phyloP scores from a whole-genome alignment of 2,329 filamentous ascomycete species.

The Fusarium chlamydosporum region DNA sequence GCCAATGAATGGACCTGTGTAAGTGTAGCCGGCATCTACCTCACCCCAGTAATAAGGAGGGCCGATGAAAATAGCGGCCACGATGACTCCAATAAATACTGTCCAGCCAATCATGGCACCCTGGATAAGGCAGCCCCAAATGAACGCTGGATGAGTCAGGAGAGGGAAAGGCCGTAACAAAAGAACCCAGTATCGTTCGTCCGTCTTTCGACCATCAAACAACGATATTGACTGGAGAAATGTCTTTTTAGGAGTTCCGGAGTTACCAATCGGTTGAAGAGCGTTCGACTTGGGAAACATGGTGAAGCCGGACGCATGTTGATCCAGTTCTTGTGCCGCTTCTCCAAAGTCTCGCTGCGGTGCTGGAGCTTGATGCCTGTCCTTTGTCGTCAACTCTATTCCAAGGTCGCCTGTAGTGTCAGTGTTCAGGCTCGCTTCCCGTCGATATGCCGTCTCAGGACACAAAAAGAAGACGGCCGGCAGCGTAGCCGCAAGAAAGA shows the following conservation, averaged over 20 bases:
- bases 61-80: conserved; percentile 85
- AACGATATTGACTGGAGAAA: conserved; percentile 73
- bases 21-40: conserved; percentile 86
- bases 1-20: conserved; percentile 87
- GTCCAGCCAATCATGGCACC: conserved; percentile 96
- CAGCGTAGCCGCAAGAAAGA: conserved; percentile 80
- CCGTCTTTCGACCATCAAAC: conserved; percentile 86
- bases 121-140: conserved; percentile 86
- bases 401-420: conserved; percentile 67
- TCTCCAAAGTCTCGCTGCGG: conserved; percentile 19
- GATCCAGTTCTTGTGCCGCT: conserved; percentile 2
- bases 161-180: conserved; percentile 83
- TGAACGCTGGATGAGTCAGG: conserved; percentile 85
- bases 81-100: conserved; percentile 87
- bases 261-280: conserved; percentile 55
- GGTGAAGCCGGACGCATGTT: conserved; percentile 48
- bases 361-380: conserved; percentile 24
- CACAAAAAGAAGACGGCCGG: conserved; percentile 82
- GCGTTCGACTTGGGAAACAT: conserved; percentile 53
- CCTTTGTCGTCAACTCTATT: conserved; percentile 31
- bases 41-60: conserved; percentile 86
- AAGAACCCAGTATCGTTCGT: conserved; percentile 78
- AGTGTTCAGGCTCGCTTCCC: conserved; percentile 76
- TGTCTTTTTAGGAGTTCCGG: conserved; percentile 65
- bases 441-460: conserved; percentile 85